Conservation (phyloP, 805 yeast species). For the Clavispora fructus region DNA sequence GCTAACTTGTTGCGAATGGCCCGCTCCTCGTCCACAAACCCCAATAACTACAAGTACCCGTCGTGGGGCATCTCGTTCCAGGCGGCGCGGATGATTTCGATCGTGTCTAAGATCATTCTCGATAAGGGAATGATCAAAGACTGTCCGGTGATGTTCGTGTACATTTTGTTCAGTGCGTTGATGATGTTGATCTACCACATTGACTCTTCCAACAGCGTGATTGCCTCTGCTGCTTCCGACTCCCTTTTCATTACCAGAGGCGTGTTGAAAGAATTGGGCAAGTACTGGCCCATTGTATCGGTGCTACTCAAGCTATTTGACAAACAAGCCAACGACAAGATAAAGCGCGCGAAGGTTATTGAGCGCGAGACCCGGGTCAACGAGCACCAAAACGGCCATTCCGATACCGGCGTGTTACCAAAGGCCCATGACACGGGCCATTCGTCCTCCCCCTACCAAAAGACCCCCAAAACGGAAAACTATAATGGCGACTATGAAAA, state of each 20-base stretch:
- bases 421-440: not conserved
- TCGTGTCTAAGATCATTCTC: conserved; percentile 52
- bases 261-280: conserved; percentile 33
- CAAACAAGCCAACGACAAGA: conserved; percentile 38
- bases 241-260: conserved; percentile 33
- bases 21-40: conserved; percentile 32
- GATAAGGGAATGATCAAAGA: conserved; percentile 45
- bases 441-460: not conserved
- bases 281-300: conserved; percentile 36
- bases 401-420: not conserved
- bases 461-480: not conserved
- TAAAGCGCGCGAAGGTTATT: conserved; percentile 36
- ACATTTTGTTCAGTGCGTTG: conserved; percentile 57
- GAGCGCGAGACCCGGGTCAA: conserved; percentile 36
- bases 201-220: conserved; percentile 36
- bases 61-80: conserved; percentile 81
- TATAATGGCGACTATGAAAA: not conserved
- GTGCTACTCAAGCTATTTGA: conserved; percentile 34
- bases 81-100: conserved; percentile 71
- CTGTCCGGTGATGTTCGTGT: conserved; percentile 57
- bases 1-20: conserved; percentile 57
- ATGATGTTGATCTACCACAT: conserved; percentile 70
- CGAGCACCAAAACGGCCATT: conserved; percentile 22
- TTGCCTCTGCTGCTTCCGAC: conserved; percentile 40
- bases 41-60: conserved; percentile 49